Conservation (phyloP, 345 rosid species). For the Barbarea vulgaris region DNA sequence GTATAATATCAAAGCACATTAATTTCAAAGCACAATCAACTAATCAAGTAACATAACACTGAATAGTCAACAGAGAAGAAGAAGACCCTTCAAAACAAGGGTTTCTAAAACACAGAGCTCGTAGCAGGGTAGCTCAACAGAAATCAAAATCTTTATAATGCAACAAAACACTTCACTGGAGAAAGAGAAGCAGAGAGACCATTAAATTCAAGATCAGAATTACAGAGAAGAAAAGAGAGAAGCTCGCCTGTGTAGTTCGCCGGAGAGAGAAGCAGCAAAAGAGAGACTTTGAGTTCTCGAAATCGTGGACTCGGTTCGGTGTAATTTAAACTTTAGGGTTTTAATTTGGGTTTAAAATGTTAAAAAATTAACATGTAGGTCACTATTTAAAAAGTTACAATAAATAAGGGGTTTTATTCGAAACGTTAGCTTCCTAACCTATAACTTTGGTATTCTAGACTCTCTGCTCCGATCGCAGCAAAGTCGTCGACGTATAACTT, state of each 20-base stretch:
- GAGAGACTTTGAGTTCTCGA: too few species aligned
- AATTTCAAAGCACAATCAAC: neutral
- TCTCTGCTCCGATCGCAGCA: conserved; percentile 32
- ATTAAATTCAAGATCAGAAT: neutral
- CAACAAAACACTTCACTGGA: too few species aligned
- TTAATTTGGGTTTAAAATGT: conserved; percentile 24
- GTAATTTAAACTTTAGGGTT: neutral
- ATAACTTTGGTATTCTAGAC: neutral
- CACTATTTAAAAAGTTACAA: neutral
- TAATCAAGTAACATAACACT: neutral
- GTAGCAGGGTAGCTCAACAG: neutral
- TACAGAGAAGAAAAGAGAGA: neutral
- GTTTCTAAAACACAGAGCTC: conserved; percentile 4
- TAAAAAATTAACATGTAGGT: neutral
- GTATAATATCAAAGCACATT: neutral
- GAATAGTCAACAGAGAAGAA: neutral
- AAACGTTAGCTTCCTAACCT: conserved; percentile 7
- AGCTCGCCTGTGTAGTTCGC: neutral
- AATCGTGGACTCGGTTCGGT: neutral
- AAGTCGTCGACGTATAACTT: conserved; percentile 31
- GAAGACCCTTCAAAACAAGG: neutral
- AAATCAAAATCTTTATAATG: too few species aligned
- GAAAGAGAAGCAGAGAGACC: neutral
- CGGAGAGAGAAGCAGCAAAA: neutral
- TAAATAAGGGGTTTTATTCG: conserved; percentile 16